phyloP scores from a whole-genome alignment of 1,284 basidiomycete species.

The Trametes pubescens region DNA sequence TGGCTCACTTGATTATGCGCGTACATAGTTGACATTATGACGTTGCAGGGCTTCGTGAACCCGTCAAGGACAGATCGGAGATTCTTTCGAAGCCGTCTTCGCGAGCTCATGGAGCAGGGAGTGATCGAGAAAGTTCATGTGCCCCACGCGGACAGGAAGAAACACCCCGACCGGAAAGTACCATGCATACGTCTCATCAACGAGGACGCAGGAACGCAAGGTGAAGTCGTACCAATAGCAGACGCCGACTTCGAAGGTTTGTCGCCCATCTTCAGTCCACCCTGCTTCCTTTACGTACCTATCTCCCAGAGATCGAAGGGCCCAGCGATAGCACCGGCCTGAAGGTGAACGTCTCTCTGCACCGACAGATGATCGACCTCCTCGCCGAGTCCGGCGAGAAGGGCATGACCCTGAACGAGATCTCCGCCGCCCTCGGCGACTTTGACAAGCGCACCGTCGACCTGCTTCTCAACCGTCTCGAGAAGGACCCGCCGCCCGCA shows the following conservation, averaged over 20 bases:
- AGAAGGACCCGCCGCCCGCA: slow-evolving; percentile 65
- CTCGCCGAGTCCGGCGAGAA: slow-evolving; percentile 68
- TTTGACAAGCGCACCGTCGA: slow-evolving; percentile 85
- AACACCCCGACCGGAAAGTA: slow-evolving; percentile 51
- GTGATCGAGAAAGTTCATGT: slow-evolving; percentile 77
- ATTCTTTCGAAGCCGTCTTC: slow-evolving; percentile 77
- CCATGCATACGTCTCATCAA: slow-evolving; percentile 69
- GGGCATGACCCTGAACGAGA: slow-evolving; percentile 77
- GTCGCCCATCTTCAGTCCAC: background rate
- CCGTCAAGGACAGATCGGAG: slow-evolving; percentile 78
- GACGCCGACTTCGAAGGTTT: slow-evolving; percentile 30
- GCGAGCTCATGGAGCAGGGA: slow-evolving; percentile 73
- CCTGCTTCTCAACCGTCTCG: slow-evolving; percentile 73
- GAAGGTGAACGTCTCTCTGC: slow-evolving; percentile 70
- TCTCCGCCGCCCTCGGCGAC: slow-evolving; percentile 66
- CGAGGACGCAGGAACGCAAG: slow-evolving; percentile 46
- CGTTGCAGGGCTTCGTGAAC: slow-evolving; percentile 69
- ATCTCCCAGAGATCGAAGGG: slow-evolving; percentile 17
- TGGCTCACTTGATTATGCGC: background rate
- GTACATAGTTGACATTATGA: slow-evolving; percentile 1
- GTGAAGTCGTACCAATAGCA: slow-evolving; percentile 33
- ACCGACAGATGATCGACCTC: slow-evolving; percentile 77
- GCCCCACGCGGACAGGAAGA: slow-evolving; percentile 59
- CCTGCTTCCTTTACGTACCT: background rate
- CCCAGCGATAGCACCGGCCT: slow-evolving; percentile 43